These are phyloP conservation scores for Brettanomyces anomalus DNA, from an alignment of 805 yeast species.

Conservation along the genomic window DNA sequence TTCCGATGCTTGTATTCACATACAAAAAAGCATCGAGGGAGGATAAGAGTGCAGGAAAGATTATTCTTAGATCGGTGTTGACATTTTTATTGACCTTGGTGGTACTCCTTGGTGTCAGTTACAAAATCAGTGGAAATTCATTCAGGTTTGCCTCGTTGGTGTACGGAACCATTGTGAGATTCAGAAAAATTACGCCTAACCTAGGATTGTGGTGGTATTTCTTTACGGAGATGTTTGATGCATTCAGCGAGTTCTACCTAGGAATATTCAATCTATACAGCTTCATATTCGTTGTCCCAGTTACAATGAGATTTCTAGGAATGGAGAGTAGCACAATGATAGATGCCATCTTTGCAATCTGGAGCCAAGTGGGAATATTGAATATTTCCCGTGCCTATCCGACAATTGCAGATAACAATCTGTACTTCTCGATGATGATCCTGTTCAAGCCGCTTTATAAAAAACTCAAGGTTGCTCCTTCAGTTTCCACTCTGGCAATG, in stretches of 20 bases:
- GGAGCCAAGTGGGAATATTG: conserved; percentile 34
- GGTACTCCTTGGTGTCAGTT: conserved; percentile 30
- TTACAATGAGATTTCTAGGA: conserved; percentile 52
- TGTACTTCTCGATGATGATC: conserved; percentile 22
- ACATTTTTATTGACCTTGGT: conserved; percentile 20
- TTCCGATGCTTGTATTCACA: conserved; percentile 41
- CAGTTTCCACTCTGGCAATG: conserved; percentile 19
- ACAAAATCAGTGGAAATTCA: conserved; percentile 27
- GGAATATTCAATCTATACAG: conserved; percentile 76
- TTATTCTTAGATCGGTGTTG: conserved; percentile 18
- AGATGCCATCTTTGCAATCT: conserved; percentile 26
- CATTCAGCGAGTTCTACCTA: conserved; percentile 73
- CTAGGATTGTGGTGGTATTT: conserved; percentile 98
- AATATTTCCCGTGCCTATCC: conserved; percentile 79
- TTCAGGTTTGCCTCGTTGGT: conserved; percentile 41
- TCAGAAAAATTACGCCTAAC: conserved; percentile 76
- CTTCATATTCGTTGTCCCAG: conserved; percentile 58
- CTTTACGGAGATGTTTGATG: conserved; percentile 90
- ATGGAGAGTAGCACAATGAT: conserved; percentile 7
- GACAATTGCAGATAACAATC: conserved; percentile 64
- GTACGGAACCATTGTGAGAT: conserved; percentile 50
- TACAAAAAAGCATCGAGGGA: conserved; percentile 2
- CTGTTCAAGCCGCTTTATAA: conserved; percentile 20
- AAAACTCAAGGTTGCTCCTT: conserved; percentile 21
- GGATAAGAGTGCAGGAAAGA: background rate